Percentiles rank a stretch among this genome's conserved stretches.
These are phyloP conservation scores for Cladorrhinum sp. DNA, from an alignment of 2,329 filamentous ascomycete species.

Conservation along the genomic window DNA sequence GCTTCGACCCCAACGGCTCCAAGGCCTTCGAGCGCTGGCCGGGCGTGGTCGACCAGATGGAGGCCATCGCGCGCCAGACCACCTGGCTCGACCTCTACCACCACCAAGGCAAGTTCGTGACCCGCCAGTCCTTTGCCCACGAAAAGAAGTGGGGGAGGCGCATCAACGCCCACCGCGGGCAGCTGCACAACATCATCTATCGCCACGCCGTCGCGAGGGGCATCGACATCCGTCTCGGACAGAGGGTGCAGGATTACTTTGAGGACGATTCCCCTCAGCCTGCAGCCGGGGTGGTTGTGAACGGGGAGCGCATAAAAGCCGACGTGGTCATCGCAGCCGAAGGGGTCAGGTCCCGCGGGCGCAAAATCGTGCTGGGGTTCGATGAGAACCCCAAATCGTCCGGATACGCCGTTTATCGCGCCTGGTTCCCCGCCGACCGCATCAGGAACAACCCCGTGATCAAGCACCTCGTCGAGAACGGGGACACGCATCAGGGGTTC, in stretches of 20 bases:
- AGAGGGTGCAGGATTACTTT: conserved; percentile 46
- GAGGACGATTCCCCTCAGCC: conserved; percentile 37
- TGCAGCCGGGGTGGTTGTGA: conserved; percentile 42
- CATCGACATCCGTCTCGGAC: conserved; percentile 46
- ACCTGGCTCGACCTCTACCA: conserved; percentile 40
- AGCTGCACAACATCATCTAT: conserved; percentile 51
- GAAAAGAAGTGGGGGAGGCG: conserved; percentile 41
- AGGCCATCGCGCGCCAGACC: conserved; percentile 47
- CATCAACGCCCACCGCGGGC: conserved; percentile 53
- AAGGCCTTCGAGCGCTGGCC: conserved; percentile 57
- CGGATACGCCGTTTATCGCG: conserved; percentile 45
- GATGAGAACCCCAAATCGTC: conserved; percentile 42
- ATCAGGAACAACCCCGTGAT: conserved; percentile 45
- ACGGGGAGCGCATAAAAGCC: conserved; percentile 37
- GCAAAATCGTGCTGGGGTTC: conserved; percentile 45
- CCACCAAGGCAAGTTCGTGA: conserved; percentile 49
- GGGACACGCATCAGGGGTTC: conserved; percentile 51
- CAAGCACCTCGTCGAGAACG: conserved; percentile 44
- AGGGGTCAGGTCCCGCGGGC: conserved; percentile 45
- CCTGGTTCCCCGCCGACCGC: conserved; percentile 43
- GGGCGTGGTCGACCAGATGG: conserved; percentile 47
- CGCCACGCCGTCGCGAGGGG: conserved; percentile 48
- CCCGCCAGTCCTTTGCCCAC: conserved; percentile 39
- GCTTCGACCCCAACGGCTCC: conserved; percentile 54
- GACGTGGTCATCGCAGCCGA: conserved; percentile 47